Base-by-base conservation (phyloP, 2,329 filamentous ascomycete species). In the Hymenoscyphus repandus region DNA sequence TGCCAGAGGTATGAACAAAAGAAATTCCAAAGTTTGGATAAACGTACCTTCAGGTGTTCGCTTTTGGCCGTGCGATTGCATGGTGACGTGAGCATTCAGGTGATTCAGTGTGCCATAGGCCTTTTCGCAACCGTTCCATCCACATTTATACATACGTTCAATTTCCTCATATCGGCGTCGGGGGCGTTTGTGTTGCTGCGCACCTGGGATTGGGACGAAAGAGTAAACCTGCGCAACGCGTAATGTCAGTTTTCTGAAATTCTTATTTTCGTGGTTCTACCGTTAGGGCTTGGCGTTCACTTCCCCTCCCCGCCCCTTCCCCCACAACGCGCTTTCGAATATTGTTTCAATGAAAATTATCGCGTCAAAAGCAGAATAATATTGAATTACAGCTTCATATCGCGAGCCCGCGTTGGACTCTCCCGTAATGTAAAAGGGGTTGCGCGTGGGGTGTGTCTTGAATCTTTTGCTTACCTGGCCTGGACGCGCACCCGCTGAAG, bases 111-210 rank as follows among this genome's bases (percentile, higher is more conserved):
- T 99, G 53, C 93, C 93, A 62, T 99, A 99, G 2, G 93, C 93
- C 73, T 99, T 99, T 71, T 99, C 93, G 66, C 93, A 99, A 7
- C 91, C 91, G 59, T 96, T 92, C 89, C 90, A 97, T 22, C 92
- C 93, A 66, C 93, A 99, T 72, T 97, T 97, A 77, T 99, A 97
- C 93, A 99, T 97, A 66, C 93, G 85, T 74, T 99, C 93, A 62
- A 99, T 99, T 69, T 99, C 93, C 71, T 99, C 93, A 64, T 96
- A 99, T 48, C 93, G 83, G 63, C 93, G 79, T 58, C 93, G 82
- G 11, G 93, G 93, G 52, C 93, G 83, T 75, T 99, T 99, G 70
- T 97, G 92, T 68, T 99, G 93, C 68, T 96, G 91, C 11, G 92
- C 90, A 57, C 93, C 93, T 1, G 93, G 93, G 64, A 97, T 97